Base-by-base conservation (phyloP, 2,329 filamentous ascomycete genomes). In the Podosphaera leucotricha region DNA sequence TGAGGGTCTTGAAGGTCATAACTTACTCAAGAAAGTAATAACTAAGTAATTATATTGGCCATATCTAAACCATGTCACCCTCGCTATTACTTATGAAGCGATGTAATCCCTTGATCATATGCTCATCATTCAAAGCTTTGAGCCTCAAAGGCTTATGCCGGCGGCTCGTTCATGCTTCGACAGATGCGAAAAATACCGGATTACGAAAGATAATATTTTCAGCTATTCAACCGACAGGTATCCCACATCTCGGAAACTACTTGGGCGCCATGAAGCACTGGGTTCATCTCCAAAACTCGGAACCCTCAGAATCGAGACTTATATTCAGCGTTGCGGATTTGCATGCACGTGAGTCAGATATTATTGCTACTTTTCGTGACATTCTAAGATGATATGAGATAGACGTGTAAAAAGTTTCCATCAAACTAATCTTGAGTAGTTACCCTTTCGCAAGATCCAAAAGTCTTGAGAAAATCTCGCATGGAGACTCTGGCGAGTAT, bases 231-330 rank as follows among this genome's bases (percentile, higher is more conserved):
- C 90, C 90, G 16, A 98, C 90, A 0, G 90, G 87, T 30, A 70
- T 92, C 20, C 90, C 90, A 13, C 90, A 98, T 60, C 64, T 98
- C 24, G 90, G 90, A 45, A 98, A 98, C 63, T 98, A 94, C 61
- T 70, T 92, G 10, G 90, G 90, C 21, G 90, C 90, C 15, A 64
- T 98, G 45, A 72, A 75, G 43, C 75, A 84, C 66, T 98, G 90
- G 90, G 79, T 80, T 40, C 68, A 70, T 48, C 66, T 94, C 6
- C 87, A 98, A 51, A 65, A 84, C 48, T 64, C 70, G 33, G 66
- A 74, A 0, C 50, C 63, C 0, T 57, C 66, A 2, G 64, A 63
- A 3, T 72, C 75, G 10, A 77, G 69, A 46, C 65, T 93, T 18
- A 63, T 92, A 22, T 98, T 80, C 62, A 92, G 80, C 1, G 72